These are phyloP conservation scores for Actinomortierella wolfii DNA, from an alignment of 371 early-diverging fungal species.

Conservation along the genomic window DNA sequence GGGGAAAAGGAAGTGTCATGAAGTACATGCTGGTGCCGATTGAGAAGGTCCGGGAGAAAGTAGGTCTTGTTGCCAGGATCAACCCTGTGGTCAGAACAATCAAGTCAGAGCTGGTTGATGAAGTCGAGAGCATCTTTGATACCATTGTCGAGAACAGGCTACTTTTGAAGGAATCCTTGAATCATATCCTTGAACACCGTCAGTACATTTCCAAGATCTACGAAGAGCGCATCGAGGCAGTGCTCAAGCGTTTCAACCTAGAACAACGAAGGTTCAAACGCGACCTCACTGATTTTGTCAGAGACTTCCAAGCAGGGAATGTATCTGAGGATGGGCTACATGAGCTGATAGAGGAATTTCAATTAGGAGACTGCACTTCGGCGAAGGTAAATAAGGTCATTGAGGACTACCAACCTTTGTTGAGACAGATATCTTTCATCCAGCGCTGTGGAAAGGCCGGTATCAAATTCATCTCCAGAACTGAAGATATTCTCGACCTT, in stretches of 20 bases:
- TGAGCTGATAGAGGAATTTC: conserved; percentile 12
- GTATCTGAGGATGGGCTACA: conserved; percentile 8
- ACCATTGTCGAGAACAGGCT: conserved; percentile 17
- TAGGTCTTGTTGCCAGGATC: conserved; percentile 5
- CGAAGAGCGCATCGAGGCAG: conserved; percentile 14
- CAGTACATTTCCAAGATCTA: conserved; percentile 14
- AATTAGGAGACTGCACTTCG: conserved; percentile 15
- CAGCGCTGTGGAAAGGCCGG: conserved; percentile 16
- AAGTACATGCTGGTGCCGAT: not conserved
- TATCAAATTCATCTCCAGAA: conserved; percentile 18
- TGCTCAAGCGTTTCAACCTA: conserved; percentile 17
- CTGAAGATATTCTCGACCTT: conserved; percentile 8
- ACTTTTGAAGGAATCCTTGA: conserved; percentile 11
- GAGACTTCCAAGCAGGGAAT: conserved; percentile 9
- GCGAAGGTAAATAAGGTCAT: conserved; percentile 18
- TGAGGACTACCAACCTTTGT: conserved; percentile 13
- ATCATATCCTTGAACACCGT: conserved; percentile 14
- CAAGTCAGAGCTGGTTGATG: conserved; percentile 11
- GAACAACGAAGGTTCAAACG: conserved; percentile 17
- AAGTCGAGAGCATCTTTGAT: conserved; percentile 18
- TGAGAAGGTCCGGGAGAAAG: conserved; percentile 9
- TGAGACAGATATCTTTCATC: conserved; percentile 18
- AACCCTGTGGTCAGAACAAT: conserved; percentile 6
- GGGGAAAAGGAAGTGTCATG: not conserved
- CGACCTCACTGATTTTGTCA: conserved; percentile 10